Conservation (phyloP, 2,329 filamentous ascomycete genomes). For the Tolypocladium capitatum region DNA sequence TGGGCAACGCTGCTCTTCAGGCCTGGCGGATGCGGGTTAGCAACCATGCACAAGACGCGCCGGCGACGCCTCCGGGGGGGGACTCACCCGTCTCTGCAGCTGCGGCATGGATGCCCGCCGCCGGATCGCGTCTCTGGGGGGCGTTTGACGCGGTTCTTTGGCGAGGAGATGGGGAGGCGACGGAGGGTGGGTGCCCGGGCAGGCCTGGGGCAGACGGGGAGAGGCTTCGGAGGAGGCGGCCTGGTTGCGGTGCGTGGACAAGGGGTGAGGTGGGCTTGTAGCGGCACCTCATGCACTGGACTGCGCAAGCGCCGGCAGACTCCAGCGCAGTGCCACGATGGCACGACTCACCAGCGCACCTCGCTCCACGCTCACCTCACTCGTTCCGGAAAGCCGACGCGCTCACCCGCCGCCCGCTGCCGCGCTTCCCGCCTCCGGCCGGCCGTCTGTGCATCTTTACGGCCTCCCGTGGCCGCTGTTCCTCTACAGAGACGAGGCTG, state of each 20-base stretch:
- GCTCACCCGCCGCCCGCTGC: background rate
- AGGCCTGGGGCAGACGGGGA: background rate
- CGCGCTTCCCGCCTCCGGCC: background rate
- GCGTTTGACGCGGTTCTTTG: constrained; percentile 18
- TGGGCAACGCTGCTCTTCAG: constrained; percentile 18
- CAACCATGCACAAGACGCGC: constrained; percentile 3
- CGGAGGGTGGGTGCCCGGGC: constrained; percentile 9
- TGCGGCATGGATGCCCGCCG: constrained; percentile 19
- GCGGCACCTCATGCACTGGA: background rate
- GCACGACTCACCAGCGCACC: no score
- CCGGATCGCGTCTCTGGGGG: constrained; percentile 16
- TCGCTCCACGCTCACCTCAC: background rate
- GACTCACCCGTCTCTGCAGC: constrained; percentile 15
- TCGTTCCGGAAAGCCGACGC: no score
- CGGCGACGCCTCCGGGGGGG: background rate
- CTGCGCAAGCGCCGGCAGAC: background rate
- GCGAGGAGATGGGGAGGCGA: constrained; percentile 10
- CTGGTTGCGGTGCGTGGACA: constrained; percentile 11
- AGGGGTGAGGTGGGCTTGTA: constrained; percentile 5
- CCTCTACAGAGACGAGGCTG: background rate
- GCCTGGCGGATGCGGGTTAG: constrained; percentile 9
- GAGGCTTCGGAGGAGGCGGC: constrained; percentile 12
- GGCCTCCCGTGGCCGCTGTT: background rate
- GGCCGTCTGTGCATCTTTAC: background rate
- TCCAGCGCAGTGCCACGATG: background rate